Evolutionary conservation across 2,329 filamentous ascomycete species (phyloP).

Genomic region (Calonectria pauciramosa): DNA sequence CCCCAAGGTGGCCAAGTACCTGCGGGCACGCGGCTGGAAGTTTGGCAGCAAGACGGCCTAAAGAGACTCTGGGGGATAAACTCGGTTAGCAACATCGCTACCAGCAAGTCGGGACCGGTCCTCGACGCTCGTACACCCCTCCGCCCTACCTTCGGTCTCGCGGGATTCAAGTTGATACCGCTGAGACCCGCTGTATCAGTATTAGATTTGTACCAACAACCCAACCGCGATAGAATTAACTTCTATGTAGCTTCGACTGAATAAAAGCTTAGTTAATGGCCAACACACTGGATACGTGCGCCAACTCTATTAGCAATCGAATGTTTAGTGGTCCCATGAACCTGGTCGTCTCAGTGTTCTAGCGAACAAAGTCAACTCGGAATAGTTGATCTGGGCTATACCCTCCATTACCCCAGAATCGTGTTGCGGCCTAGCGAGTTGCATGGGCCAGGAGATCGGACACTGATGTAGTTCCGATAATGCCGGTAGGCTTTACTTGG

Average conservation of each 20-base stretch:
- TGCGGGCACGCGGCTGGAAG: constrained; percentile 93
- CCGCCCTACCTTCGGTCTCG: neutral
- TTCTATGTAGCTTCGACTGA: constrained; percentile 6
- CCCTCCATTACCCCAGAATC: neutral
- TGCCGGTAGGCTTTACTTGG: constrained; percentile 1
- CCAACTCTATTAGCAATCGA: constrained; percentile 3
- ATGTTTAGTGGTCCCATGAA: neutral
- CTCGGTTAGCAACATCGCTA: neutral
- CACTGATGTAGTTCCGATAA: neutral
- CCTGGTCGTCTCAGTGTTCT: neutral
- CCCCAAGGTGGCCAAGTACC: constrained; percentile 91
- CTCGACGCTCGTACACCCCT: neutral
- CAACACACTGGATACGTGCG: neutral
- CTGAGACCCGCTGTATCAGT: constrained; percentile 22
- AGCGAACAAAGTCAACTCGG: neutral
- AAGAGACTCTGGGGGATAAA: constrained; percentile 9
- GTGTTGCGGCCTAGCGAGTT: neutral
- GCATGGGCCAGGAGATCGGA: neutral
- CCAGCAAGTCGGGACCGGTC: neutral
- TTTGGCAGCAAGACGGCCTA: constrained; percentile 78
- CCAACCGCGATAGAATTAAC: constrained; percentile 15
- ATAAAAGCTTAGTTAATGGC: constrained; percentile 13
- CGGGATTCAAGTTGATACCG: neutral
- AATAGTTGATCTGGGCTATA: neutral
- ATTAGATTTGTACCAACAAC: constrained; percentile 26